These are phyloP conservation scores for Ophiobolus disseminans DNA, from an alignment of 2,329 filamentous ascomycete species.

Conservation along the genomic window DNA sequence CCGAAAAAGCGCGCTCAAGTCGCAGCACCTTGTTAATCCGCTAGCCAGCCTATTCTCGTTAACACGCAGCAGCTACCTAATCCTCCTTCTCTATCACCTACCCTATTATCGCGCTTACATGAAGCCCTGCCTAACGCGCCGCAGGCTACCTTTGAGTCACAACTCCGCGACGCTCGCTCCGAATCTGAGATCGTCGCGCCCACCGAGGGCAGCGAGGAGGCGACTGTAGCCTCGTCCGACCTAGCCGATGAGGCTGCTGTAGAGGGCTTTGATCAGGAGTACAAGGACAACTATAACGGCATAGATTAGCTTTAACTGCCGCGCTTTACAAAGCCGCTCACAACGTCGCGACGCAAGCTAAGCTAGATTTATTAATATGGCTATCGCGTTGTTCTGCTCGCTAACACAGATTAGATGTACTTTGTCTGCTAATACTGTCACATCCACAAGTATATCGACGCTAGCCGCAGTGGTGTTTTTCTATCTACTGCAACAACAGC, in stretches of 20 bases:
- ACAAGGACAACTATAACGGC: constrained; percentile 5
- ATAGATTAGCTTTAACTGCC: constrained; percentile 4
- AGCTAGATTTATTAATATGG: constrained; percentile 6
- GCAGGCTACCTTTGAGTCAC: constrained; percentile 6
- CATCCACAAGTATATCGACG: constrained; percentile 4
- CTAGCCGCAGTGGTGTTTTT: not conserved
- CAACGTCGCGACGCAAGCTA: not conserved
- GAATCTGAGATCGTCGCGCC: constrained; percentile 1
- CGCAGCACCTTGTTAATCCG: not conserved
- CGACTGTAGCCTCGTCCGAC: constrained; percentile 2
- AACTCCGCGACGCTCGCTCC: constrained; percentile 1
- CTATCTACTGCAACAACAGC: constrained; percentile 1
- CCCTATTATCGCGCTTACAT: constrained; percentile 1
- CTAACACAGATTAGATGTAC: constrained; percentile 1
- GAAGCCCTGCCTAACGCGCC: constrained; percentile 1
- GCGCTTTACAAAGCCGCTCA: constrained; percentile 4
- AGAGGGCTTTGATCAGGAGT: constrained; percentile 1
- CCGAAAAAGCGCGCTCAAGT: constrained; percentile 4
- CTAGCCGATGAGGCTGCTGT: not conserved
- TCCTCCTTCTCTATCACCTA: not conserved
- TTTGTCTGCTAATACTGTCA: constrained; percentile 7
- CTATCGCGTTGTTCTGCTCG: constrained; percentile 5
- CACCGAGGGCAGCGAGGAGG: constrained; percentile 2
- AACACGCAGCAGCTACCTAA: not conserved
- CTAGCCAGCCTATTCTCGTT: constrained; percentile 2